Base-by-base conservation (phyloP, 208 protist genomes). In the Naegleria gruberi region DNA sequence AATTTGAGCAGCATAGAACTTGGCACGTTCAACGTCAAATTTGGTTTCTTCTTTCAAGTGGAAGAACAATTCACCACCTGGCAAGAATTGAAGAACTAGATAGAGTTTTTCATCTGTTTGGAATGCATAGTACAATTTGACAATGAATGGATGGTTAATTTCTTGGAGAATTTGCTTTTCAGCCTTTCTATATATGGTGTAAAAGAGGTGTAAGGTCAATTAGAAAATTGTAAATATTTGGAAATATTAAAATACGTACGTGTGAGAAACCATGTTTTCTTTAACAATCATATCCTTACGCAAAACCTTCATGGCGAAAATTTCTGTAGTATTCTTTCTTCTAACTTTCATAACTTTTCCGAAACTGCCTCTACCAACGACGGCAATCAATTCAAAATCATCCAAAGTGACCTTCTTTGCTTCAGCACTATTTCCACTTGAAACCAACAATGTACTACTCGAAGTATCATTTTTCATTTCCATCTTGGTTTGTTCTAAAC, bases 81-180 rank as follows among this genome's bases (percentile, higher is more conserved):
- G 93, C 0, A 98, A 92, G 44, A 96, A 96, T 90, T 98, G 97
- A 26, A 98, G 92, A 8, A 98, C 94, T 85, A 98, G 91, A 91
- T 98, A 98, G 40, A 98, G 91, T 88, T 94, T 94, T 40, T 94
- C 94, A 47, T 94, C 92, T 37, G 96, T 98, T 92, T 99, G 97
- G 91, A 99, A 99, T 23, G 97, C 96, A 91, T 97, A 98, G 90
- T 98, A 95, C n/a, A 99, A 94, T 82, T 92, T 94, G 1, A 99
- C 96, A 85, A 99, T 91, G 55, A 95, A 95, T 73, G 97, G 97
- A 92, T 98, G 97, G 55, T 95, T 94, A 77, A 98, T 97, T 19
- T 92, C 93, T 89, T 96, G 91, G n/a, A 98, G 90, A 91, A 98
- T 98, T 55, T 93, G 93, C 83, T 96, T 96, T 92, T 98, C 97